Evolutionary conservation across 1,284 basidiomycete genomes (phyloP).

Genomic region (Cutaneotrichosporon cavernicola): DNA sequence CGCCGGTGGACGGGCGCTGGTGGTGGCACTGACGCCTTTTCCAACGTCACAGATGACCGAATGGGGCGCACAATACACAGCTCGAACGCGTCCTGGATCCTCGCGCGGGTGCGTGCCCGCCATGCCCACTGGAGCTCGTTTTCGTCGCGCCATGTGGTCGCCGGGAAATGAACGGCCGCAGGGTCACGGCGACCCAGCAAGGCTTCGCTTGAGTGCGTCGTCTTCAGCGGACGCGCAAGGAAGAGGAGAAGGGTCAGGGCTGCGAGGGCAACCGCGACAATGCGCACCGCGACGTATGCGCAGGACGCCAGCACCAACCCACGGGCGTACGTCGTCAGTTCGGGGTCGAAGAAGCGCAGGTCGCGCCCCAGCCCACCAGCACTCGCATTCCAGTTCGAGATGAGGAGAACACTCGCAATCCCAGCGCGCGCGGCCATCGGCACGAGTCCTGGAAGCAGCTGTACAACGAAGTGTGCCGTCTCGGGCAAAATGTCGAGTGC

Average conservation of each 20-base stretch:
- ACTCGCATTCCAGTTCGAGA: conserved; percentile 60
- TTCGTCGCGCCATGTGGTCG: conserved; percentile 52
- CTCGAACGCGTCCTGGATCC: conserved; percentile 74
- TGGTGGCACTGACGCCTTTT: background rate
- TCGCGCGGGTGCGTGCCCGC: conserved; percentile 66
- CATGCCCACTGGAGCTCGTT: conserved; percentile 64
- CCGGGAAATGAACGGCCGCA: conserved; percentile 33
- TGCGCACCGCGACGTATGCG: conserved; percentile 69
- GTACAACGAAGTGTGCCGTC: conserved; percentile 71
- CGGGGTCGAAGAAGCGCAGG: conserved; percentile 65
- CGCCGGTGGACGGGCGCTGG: background rate
- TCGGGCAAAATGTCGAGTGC: conserved; percentile 59
- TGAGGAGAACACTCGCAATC: conserved; percentile 65
- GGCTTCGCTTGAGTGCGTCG: background rate
- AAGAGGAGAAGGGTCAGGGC: background rate
- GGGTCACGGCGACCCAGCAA: conserved; percentile 28
- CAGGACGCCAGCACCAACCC: conserved; percentile 73
- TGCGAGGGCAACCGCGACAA: conserved; percentile 59
- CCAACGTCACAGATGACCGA: background rate
- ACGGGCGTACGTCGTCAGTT: conserved; percentile 68
- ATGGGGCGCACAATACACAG: conserved; percentile 60
- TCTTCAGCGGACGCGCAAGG: conserved; percentile 20
- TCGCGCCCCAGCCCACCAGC: conserved; percentile 57
- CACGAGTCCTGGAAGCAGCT: conserved; percentile 72
- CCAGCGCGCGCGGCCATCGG: conserved; percentile 76